phyloP scores from a whole-genome alignment of 2,329 filamentous ascomycete genomes.

The Pochonia chlamydosporia region DNA sequence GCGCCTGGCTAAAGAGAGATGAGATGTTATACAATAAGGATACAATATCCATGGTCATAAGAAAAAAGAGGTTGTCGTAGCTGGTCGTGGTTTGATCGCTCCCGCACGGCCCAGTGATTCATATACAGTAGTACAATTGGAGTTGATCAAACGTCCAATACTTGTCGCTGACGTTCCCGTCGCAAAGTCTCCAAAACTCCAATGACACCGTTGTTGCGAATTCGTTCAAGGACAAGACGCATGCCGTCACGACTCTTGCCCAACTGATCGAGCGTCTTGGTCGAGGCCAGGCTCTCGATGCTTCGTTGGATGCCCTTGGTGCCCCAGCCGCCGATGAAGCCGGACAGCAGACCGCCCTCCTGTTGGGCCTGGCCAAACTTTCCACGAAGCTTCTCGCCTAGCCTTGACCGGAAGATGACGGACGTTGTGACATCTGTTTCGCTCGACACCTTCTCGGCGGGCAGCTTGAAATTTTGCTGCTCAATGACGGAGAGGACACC shows the following conservation, averaged over 20 bases:
- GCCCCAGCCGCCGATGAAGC: constrained; percentile 53
- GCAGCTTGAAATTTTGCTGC: constrained; percentile 59
- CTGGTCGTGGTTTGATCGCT: background rate
- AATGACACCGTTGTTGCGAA: constrained; percentile 53
- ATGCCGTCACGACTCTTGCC: constrained; percentile 79
- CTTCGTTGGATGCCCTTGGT: constrained; percentile 69
- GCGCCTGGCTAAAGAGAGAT: constrained; percentile 30
- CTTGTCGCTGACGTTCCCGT: constrained; percentile 32
- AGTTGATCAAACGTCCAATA: constrained; percentile 8
- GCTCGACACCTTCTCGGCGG: constrained; percentile 21
- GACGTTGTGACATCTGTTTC: constrained; percentile 67
- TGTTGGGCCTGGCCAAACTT: constrained; percentile 42
- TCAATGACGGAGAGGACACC: constrained; percentile 75
- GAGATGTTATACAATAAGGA: constrained; percentile 26
- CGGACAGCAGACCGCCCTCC: constrained; percentile 42
- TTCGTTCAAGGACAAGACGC: constrained; percentile 70
- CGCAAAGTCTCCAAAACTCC: constrained; percentile 52
- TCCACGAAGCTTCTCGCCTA: constrained; percentile 62
- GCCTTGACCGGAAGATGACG: constrained; percentile 64
- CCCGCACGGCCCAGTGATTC: constrained; percentile 1
- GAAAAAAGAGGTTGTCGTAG: constrained; percentile 4
- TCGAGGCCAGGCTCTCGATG: constrained; percentile 73
- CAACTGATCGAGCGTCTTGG: constrained; percentile 70
- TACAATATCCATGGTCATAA: constrained; percentile 15
- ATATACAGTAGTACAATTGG: constrained; percentile 5